A percentile compares a stretch with the other conserved stretches of the same genome.
These are phyloP conservation scores for Solanum dulcamara DNA, from an alignment of 257 asterid species.

Conservation along the genomic window DNA sequence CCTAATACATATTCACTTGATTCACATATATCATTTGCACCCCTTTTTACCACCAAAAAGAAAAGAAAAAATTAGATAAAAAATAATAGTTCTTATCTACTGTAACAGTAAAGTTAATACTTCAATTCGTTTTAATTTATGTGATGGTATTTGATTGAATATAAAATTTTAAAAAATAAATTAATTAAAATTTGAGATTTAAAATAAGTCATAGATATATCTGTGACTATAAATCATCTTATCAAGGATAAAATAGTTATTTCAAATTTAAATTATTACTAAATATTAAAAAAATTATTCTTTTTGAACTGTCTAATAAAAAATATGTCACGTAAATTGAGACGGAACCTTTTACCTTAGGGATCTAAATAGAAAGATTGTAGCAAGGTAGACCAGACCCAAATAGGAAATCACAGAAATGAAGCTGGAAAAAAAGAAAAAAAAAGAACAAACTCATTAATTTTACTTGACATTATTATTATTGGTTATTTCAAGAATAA, in stretches of 20 bases:
- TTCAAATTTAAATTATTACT: too few relatives aligned
- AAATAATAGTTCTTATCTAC: background rate
- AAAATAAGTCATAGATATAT: background rate
- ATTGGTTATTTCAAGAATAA: background rate
- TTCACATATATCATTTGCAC: conserved; percentile 14
- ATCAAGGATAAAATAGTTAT: too few relatives aligned
- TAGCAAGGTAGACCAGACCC: conserved; percentile 76
- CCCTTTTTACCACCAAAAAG: conserved; percentile 20
- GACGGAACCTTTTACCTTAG: conserved; percentile 35
- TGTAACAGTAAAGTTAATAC: background rate
- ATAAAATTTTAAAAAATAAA: background rate
- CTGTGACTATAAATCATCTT: too few relatives aligned
- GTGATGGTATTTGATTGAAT: background rate
- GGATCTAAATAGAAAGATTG: conserved; percentile 71
- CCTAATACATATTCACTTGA: conserved; percentile 49
- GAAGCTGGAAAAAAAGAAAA: conserved; percentile 35
- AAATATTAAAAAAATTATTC: too few relatives aligned
- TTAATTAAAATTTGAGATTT: background rate
- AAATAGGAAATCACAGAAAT: conserved; percentile 74
- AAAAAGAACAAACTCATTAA: background rate
- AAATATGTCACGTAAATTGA: background rate
- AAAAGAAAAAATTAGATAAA: background rate
- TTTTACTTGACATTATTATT: background rate
- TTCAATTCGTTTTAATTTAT: background rate
- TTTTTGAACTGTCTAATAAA: too few relatives aligned